Evolutionary conservation across 106 monocot species (phyloP), one percentile per base, ranked within the genome.

Genomic region (Apostasia ramifera): DNA sequence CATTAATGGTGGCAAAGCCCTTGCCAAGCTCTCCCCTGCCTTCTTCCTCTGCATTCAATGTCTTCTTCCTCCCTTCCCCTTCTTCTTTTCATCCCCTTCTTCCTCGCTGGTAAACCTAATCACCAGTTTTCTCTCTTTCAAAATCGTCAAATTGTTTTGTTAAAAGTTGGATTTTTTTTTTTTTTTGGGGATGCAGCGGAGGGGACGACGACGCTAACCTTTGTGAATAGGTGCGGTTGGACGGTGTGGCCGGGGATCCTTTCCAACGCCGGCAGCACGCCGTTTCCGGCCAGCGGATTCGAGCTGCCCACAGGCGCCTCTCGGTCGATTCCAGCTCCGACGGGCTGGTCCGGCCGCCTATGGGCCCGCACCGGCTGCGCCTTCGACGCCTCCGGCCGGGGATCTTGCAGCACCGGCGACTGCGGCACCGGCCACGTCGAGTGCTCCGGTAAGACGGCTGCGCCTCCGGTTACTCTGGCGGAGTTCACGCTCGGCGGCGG

Each of bases 301-400:
- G 40, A 53, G 45, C 73, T 73, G 26, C 52, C 8, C 7, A 3
- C 53, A 14, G 37, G 8, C 42, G 42, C 14, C 14, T 37, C 53
- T 11, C 63, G 64, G 0, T 13, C 64, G 43, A 26, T 73, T 44
- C 46, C 43, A 40, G 53, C 64, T 4, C 73, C 64, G 15, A 0
- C 55, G 2, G 46, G 48, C 1, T 73, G 73, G 73, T 42, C 64
- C 62, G 73, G 73, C 43, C 73, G 73, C 13, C 7, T 64, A 4
- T 73, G 73, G 73, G 73, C 55, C 55, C 73, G 73, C 54, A 73
- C 73, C n/a, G 53, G 53, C 10, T 73, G 63, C 64, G 43, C 40
- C 42, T 26, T 44, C 5, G 63, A 63, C 44, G 45, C 40, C 45
- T 13, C 64, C 42, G 52, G 61, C 43, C 2, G 54, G 1, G 53